phyloP scores from a whole-genome alignment of 768 basidiomycete genomes.

The Russula olivacea region DNA sequence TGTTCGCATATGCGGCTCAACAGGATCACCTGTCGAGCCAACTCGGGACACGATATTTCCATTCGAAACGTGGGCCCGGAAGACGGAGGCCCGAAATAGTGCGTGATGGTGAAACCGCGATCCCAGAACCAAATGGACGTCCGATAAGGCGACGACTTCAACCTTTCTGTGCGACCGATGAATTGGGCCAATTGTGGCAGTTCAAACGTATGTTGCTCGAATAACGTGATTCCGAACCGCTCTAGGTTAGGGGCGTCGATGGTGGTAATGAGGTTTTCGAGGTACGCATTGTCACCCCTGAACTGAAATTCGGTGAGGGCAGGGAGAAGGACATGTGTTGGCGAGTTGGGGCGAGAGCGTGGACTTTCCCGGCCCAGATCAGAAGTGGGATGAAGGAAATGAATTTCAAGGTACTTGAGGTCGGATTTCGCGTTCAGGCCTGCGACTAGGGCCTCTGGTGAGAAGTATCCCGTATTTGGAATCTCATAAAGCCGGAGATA shows the following conservation, averaged over 20 bases:
- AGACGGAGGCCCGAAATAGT: neutral
- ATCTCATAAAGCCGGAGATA: slow-evolving; percentile 12
- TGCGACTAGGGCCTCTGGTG: slow-evolving; percentile 10
- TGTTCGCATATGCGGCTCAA: slow-evolving; percentile 1
- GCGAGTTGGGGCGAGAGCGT: neutral
- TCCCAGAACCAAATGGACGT: slow-evolving; percentile 12
- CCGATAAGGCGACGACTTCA: neutral
- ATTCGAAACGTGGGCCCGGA: neutral
- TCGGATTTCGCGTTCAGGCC: slow-evolving; percentile 2
- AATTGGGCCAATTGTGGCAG: slow-evolving; percentile 8
- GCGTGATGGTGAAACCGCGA: slow-evolving; percentile 7
- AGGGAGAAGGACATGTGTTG: neutral
- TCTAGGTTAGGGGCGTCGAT: slow-evolving; percentile 11
- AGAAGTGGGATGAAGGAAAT: neutral
- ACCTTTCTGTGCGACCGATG: neutral
- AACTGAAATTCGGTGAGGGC: slow-evolving; percentile 12
- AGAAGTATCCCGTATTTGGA: slow-evolving; percentile 10
- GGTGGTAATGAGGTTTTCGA: slow-evolving; percentile 10
- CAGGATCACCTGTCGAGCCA: neutral
- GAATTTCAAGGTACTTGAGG: slow-evolving; percentile 3
- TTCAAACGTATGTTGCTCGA: slow-evolving; percentile 3
- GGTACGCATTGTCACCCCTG: slow-evolving; percentile 8
- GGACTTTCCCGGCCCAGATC: neutral
- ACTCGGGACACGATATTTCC: neutral
- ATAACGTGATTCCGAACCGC: slow-evolving; percentile 2